These are phyloP conservation scores for Coemansia sp. DNA, from an alignment of 192 early-diverging fungal species.

Conservation along the genomic window DNA sequence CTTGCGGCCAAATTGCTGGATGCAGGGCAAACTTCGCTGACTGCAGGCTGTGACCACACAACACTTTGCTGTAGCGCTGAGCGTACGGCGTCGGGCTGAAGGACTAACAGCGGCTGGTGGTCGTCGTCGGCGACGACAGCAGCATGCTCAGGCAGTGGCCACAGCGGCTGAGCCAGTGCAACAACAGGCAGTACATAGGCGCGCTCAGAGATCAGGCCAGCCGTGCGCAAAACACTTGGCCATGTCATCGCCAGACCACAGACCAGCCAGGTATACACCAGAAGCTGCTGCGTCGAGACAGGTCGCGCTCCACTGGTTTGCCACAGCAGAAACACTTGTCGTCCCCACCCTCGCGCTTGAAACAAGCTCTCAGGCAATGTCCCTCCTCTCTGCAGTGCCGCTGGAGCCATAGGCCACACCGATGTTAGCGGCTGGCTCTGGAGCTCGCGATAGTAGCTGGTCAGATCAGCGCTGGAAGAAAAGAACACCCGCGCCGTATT, in stretches of 20 bases:
- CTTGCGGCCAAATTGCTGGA: not conserved
- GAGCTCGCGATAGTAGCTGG: conserved; percentile 40
- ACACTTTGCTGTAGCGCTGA: not conserved
- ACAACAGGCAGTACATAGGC: conserved; percentile 42
- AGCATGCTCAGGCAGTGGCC: conserved; percentile 14
- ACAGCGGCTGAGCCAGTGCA: conserved; percentile 44
- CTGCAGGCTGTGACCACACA: not conserved
- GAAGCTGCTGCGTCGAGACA: conserved; percentile 17
- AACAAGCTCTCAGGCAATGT: conserved; percentile 31
- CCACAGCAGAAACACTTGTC: conserved; percentile 37
- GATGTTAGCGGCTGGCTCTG: conserved; percentile 19
- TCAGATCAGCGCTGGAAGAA: conserved; percentile 44
- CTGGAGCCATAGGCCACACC: conserved; percentile 3
- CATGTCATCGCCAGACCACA: conserved; percentile 45
- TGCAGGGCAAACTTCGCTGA: not conserved
- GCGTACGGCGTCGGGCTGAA: conserved; percentile 3
- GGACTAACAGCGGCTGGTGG: conserved; percentile 5
- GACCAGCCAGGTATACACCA: conserved; percentile 42
- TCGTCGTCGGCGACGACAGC: conserved; percentile 2
- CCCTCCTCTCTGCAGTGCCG: conserved; percentile 14
- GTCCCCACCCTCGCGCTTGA: conserved; percentile 28
- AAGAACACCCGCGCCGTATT: conserved; percentile 39
- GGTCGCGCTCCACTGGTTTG: conserved; percentile 4
- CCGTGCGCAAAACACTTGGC: conserved; percentile 45
- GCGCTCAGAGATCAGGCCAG: conserved; percentile 48